Evolutionary conservation across 2,329 filamentous ascomycete genomes (phyloP), one percentile per base, ranked within the genome.

Genomic region (Hymenoscyphus repandus): DNA sequence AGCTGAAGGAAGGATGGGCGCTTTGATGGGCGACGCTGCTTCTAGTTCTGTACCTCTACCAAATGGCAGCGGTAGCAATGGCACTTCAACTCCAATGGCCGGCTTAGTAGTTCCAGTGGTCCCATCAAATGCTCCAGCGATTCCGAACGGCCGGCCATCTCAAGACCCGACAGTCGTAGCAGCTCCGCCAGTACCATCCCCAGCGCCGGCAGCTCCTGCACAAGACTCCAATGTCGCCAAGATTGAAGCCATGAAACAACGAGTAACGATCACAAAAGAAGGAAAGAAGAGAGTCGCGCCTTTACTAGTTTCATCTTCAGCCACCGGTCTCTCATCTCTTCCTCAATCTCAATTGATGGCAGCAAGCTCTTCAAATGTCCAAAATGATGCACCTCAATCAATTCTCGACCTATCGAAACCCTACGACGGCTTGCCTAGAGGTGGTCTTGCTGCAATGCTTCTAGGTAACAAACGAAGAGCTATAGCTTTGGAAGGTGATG

Each of bases 281-380:
- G 93, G 93, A 30, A 97, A 93, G 72, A 99, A 99, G 72, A 82
- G 93, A 49, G 92, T 99, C 49, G 88, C 90, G 3, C 93, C 93
- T 1, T 75, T 99, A 57, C 76, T 99, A 11, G 89, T 99, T 6
- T 95, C 92, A 0, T 90, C 90, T 0, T 92, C 91, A 7, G 90
- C 88, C 2, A 88, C 86, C 1, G 89, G 88, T 10, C 85, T 91
- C 63, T 95, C 91, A 0, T 95, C 91, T 13, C 73, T 96, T 11
- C 92, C 92, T 1, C 89, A 95, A 64, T 87, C 90, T 18, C 88
- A 95, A 62, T 75, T 97, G 5, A 86, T 96, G 56, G 89, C 90
- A 33, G 82, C 89, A 11, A 83, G 82, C 9, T 79, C 82, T 9
- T 78, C 76, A 12, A 87, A 80, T 57, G 71, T 77, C 0, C 83